phyloP scores from a whole-genome alignment of 331 rosid genomes.

The Stylosanthes scabra region DNA sequence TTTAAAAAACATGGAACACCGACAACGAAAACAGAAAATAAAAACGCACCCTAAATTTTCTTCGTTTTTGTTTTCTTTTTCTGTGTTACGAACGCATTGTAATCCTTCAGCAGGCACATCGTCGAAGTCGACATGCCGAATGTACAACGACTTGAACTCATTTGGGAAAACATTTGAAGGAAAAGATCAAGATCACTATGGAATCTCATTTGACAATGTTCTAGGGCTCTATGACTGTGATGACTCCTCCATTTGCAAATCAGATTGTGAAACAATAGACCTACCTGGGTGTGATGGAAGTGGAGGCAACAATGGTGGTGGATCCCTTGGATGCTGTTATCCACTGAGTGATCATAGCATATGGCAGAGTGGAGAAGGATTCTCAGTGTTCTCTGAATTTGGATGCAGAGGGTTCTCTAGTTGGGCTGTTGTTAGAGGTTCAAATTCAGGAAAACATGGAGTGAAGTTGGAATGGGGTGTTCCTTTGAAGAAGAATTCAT shows the following conservation, averaged over 20 bases:
- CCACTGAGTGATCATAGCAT: slow-evolving; percentile 79
- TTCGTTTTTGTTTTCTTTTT: too few species aligned
- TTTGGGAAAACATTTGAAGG: slow-evolving; percentile 53
- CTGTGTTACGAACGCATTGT: too few species aligned
- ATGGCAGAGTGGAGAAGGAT: slow-evolving; percentile 73
- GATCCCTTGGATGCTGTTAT: slow-evolving; percentile 85
- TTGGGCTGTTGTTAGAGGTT: slow-evolving; percentile 72
- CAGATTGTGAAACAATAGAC: slow-evolving; percentile 70
- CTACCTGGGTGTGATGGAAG: slow-evolving; percentile 78
- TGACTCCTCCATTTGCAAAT: slow-evolving; percentile 85
- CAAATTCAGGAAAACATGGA: slow-evolving; percentile 77
- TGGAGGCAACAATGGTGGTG: slow-evolving; percentile 12
- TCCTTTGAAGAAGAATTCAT: slow-evolving; percentile 56
- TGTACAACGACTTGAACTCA: slow-evolving; percentile 77
- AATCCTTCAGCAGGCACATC: slow-evolving; percentile 32
- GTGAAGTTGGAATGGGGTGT: slow-evolving; percentile 91
- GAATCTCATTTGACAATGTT: slow-evolving; percentile 76
- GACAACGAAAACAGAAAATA: too few species aligned
- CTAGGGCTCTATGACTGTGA: slow-evolving; percentile 92
- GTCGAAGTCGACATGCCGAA: slow-evolving; percentile 78
- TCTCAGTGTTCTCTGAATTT: slow-evolving; percentile 69
- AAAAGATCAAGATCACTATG: slow-evolving; percentile 54
- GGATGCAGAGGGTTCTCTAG: slow-evolving; percentile 97
- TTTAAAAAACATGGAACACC: too few species aligned
- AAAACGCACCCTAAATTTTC: too few species aligned